Percentiles rank a stretch among this genome's conserved stretches.
Evolutionary conservation across 1,284 basidiomycete genomes (phyloP).

Genomic region (Porodaedalea pini): DNA sequence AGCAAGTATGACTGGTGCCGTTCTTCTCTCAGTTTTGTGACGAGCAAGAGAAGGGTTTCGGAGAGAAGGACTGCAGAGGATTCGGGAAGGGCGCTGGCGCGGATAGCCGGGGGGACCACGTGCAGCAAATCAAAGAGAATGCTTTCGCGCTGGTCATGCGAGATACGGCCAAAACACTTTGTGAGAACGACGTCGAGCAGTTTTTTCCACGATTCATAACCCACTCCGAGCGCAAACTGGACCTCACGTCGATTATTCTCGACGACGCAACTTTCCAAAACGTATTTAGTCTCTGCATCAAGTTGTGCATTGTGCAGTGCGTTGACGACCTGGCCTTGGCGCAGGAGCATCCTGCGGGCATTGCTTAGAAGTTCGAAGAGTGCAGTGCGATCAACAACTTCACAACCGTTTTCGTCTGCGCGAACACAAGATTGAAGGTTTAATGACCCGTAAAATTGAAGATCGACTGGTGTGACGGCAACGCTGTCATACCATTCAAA

Average conservation of each 20-base stretch:
- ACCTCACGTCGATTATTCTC: constrained; percentile 88
- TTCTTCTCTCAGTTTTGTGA: constrained; percentile 83
- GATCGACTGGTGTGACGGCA: constrained; percentile 51
- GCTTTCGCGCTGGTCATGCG: constrained; percentile 76
- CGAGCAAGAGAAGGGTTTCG: constrained; percentile 75
- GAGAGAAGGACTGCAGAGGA: constrained; percentile 77
- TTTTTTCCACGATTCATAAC: constrained; percentile 81
- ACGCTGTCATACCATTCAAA: constrained; percentile 86
- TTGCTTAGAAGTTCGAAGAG: constrained; percentile 64
- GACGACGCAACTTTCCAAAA: constrained; percentile 77
- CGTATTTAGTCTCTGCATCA: constrained; percentile 66
- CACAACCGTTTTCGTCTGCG: constrained; percentile 69
- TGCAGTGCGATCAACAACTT: constrained; percentile 75
- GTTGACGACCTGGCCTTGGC: constrained; percentile 65
- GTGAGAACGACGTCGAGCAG: constrained; percentile 79
- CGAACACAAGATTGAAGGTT: constrained; percentile 76
- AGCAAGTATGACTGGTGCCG: constrained; percentile 64
- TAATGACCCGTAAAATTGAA: constrained; percentile 67
- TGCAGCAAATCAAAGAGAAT: constrained; percentile 87
- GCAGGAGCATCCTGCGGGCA: constrained; percentile 59
- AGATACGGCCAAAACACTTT: constrained; percentile 79
- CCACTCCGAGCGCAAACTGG: constrained; percentile 61
- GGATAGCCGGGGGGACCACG: constrained; percentile 63
- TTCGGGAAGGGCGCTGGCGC: constrained; percentile 58
- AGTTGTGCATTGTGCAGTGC: constrained; percentile 65